Conservation (phyloP, 306 rosid species). For the Acmispon strigosus region DNA sequence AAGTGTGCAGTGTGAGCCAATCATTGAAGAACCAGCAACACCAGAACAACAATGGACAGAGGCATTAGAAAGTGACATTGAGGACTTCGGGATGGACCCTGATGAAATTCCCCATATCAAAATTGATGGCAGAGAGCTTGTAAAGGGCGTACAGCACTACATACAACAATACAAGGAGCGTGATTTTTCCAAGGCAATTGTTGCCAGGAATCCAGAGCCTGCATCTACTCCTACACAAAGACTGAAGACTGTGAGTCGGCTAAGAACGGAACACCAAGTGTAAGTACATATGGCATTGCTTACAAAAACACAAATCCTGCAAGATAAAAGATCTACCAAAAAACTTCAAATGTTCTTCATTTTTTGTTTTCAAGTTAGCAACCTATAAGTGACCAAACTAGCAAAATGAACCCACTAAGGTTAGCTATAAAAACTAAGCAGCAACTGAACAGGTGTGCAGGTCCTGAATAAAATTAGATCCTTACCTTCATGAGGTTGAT, state of each 20-base stretch:
- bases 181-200: slow-evolving; percentile 79
- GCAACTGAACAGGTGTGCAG: neutral
- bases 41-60: slow-evolving; percentile 62
- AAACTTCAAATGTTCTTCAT: neutral
- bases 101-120: slow-evolving; percentile 57
- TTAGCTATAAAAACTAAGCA: neutral
- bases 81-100: slow-evolving; percentile 65
- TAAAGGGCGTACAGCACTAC: slow-evolving; percentile 30
- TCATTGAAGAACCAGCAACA: slow-evolving; percentile 84
- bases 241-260: slow-evolving; percentile 74
- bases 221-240: slow-evolving; percentile 67
- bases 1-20: slow-evolving; percentile 57
- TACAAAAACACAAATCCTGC: neutral
- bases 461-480: slow-evolving; percentile 6
- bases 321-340: neutral
- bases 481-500: neutral
- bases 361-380: neutral
- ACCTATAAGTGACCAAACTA: neutral
- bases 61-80: slow-evolving; percentile 61
- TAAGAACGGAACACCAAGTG: slow-evolving; percentile 96
- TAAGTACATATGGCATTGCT: slow-evolving; percentile 33
- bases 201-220: slow-evolving; percentile 52
- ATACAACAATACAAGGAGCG: slow-evolving; percentile 44
- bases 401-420: neutral
- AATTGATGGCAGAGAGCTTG: slow-evolving; percentile 39